These are phyloP conservation scores for Syzygium syzygioides DNA, from an alignment of 441 rosid species.

Conservation along the genomic window DNA sequence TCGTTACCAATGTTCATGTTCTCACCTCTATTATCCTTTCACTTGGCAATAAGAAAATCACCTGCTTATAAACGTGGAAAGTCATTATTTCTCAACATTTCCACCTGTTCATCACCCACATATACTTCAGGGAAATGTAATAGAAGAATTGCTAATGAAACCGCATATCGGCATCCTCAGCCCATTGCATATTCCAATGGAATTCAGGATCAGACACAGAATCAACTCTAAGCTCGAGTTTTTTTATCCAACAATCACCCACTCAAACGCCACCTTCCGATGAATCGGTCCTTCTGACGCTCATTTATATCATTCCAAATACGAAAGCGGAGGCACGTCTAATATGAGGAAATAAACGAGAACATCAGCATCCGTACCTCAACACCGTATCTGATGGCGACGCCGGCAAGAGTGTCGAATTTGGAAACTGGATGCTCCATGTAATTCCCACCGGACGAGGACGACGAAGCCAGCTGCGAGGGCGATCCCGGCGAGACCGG, in stretches of 20 bases:
- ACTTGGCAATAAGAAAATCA: neutral
- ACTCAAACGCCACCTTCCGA: neutral
- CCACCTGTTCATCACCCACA: neutral
- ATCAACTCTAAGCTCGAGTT: neutral
- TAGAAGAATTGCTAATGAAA: neutral
- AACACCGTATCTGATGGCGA: conserved; percentile 50
- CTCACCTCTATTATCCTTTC: neutral
- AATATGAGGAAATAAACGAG: neutral
- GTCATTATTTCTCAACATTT: neutral
- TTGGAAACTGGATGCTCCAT: conserved; percentile 38
- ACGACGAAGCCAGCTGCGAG: conserved; percentile 18
- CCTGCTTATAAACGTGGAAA: neutral
- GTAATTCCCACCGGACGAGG: conserved; percentile 17
- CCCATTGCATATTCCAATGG: neutral
- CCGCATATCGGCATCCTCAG: neutral
- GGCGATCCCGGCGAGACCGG: neutral
- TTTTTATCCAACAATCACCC: neutral
- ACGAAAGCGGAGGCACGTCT: neutral
- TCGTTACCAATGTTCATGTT: neutral
- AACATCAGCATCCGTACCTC: conserved; percentile 22
- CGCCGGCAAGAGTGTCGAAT: conserved; percentile 45
- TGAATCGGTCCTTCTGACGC: neutral
- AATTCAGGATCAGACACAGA: neutral
- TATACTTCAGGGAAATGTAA: neutral
- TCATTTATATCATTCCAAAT: neutral